These are phyloP conservation scores for Populus tremula DNA, from an alignment of 345 rosid species.

Conservation along the genomic window DNA sequence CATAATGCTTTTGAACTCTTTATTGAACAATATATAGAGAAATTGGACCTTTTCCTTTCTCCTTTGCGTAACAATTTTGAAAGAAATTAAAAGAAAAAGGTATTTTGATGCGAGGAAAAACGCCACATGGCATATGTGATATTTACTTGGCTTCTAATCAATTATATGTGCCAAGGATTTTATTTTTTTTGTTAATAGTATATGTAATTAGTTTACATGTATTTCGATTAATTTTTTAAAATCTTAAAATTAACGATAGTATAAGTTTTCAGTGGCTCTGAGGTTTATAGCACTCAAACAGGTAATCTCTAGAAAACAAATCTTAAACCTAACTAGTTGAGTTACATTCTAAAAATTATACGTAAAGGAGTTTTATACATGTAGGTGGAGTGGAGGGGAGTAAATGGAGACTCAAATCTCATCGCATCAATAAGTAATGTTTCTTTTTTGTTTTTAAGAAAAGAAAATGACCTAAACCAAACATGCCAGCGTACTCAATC, in stretches of 20 bases:
- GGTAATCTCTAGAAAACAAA: no score
- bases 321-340: fast-evolving
- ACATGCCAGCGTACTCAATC: slow-evolving; percentile 20
- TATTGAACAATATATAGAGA: background rate
- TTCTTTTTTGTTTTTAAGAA: background rate
- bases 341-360: fast-evolving
- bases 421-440: background rate
- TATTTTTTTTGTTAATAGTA: no score
- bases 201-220: fast-evolving
- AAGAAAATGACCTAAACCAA: slow-evolving; percentile 44
- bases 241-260: fast-evolving
- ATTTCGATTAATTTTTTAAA: no score
- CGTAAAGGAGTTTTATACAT: background rate
- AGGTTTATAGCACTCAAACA: fast-evolving
- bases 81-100: slow-evolving; percentile 17
- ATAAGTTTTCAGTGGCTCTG: fast-evolving
- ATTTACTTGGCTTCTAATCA: background rate
- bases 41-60: slow-evolving; percentile 16
- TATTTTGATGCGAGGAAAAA: slow-evolving; percentile 14
- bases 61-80: slow-evolving; percentile 21
- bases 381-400: background rate
- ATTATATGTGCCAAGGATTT: background rate
- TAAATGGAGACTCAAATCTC: background rate
- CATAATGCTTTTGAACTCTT: slow-evolving; percentile 12
- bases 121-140: slow-evolving; percentile 16